Base-by-base conservation (phyloP, 1,284 basidiomycete species). In the Tetrapyrgos nigripes region DNA sequence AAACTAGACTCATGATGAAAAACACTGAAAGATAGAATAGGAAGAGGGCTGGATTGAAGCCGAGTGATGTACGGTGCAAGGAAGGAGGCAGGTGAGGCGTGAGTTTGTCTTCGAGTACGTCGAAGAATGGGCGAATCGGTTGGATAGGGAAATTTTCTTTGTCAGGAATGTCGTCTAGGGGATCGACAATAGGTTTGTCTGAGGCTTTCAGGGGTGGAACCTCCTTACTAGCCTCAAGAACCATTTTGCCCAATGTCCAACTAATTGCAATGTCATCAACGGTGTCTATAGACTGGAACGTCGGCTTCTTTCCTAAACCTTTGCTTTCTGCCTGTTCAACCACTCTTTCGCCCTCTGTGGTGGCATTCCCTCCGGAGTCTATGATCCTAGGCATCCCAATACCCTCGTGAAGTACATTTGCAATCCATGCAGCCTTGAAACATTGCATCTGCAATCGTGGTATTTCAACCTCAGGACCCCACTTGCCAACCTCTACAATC, bases 401-500 rank as follows among this genome's bases (percentile, higher is more conserved):
- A 24, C 97, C 97, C 69, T 98, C 94, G 69, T 99, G 97, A 3
- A 99, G 78, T 24, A 99, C 92, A 69, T 98, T 98, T 57, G 92
- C 89, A 59, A 99, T 86, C 97, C 97, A 99, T 1, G 97, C 96
- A 1, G 97, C 95, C 74, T 99, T 99, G 88, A 99, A 99, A 73
- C 97, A 99, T 71, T 99, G 97, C 91, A 97, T 93, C 76, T 97
- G 87, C 60, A 99, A 76, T 31, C 97, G 86, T 35, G 91, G 85
- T 40, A 93, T 76, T 70, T 96, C 94, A 54, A 97, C 89, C 47
- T 84, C 77, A 21, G 87, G 79, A 6, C 86, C 87, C 86, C 87
- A 90, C 67, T 84, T 83, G 1, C 89, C 89, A 8, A 85, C 82
- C 27, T 83, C 83, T 24, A 89, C 83, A 17, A 88, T 71, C 57